These are phyloP conservation scores for Chondrus crispus DNA, from an alignment of 23 red algal genomes.

Conservation along the genomic window DNA sequence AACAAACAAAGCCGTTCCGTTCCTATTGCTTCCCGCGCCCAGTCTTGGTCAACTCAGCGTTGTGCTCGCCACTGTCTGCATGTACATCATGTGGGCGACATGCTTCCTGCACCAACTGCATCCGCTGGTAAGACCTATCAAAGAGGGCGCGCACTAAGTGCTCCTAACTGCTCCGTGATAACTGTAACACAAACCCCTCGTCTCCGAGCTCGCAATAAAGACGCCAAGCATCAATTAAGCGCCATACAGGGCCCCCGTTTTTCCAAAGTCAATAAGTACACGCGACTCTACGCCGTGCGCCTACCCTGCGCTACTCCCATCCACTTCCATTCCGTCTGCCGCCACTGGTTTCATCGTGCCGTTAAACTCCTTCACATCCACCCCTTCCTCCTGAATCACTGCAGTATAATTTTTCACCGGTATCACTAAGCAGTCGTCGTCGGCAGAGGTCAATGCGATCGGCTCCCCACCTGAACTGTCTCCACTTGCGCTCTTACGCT, in stretches of 20 bases:
- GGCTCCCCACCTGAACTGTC: neutral
- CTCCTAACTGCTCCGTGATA: neutral
- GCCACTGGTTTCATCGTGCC: neutral
- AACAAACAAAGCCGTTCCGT: neutral
- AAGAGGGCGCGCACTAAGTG: slow-evolving; percentile 62
- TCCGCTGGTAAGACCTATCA: slow-evolving; percentile 84
- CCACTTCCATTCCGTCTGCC: neutral
- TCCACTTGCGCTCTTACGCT: neutral
- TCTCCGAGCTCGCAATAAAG: neutral
- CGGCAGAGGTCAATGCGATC: neutral
- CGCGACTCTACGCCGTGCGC: no score
- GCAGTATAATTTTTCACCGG: neutral
- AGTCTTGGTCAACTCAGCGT: slow-evolving; percentile 86
- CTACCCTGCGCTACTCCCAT: neutral
- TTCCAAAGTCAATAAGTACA: no score
- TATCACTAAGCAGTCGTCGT: neutral
- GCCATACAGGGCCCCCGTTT: no score
- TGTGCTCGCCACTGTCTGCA: slow-evolving; percentile 71
- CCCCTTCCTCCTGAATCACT: neutral
- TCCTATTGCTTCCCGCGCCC: neutral
- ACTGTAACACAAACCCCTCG: neutral
- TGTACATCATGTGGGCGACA: slow-evolving; percentile 98
- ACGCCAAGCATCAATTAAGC: no score
- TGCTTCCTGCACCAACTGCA: slow-evolving; percentile 97
- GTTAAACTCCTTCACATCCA: neutral